Base-by-base conservation (phyloP, 441 rosid genomes). In the Raphanus hybrid region DNA sequence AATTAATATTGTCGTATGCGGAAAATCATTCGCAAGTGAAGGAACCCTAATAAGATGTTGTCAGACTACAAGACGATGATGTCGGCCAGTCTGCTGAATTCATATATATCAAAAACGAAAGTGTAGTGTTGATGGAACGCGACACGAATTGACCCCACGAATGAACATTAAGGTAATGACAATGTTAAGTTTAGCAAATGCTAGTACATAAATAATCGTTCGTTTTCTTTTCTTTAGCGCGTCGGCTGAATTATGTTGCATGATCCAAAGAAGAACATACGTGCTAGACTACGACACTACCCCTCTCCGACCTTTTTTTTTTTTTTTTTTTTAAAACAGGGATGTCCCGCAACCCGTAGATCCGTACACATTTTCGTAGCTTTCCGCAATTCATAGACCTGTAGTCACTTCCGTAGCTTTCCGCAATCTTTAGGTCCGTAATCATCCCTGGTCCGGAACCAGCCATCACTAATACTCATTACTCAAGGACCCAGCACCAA, bases 21-120 rank as follows among this genome's bases (percentile, higher is more conserved):
- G 9, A 73, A 71, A 18, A 37, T 12, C 39, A 43, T 43, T 11
- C 50, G 34, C 34, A 29, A 29, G 34, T 29, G 34, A 29, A 29
- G 50, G 8, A 34, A 5, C 39, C 64, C 55, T 37, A 8, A 16
- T 26, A 29, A 29, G 61, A 67, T 67, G 65, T 8, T 57, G 62
- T 55, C 71, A 27, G 15, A 3, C 23, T 18, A 39, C 29, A 27
- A 18, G 59, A 67, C 78, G 73, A 67, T 75, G 78, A 75, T 75
- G 78, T 75, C 78, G 78, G 78, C 14, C 74, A 75, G 45, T 43
- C 27, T 2, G 20, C 39, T 34, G 1, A 43, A 3, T 45, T 45
- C 71, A 41, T 57, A 14, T 6, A 39, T 55, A 50, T 6, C 11
- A 27, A 58, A 67, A 16, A 5, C 12, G 32, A 27, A 60, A 43